These are phyloP conservation scores for Pilatotrama ljubarskyi DNA, from an alignment of 768 basidiomycete species.

Conservation along the genomic window DNA sequence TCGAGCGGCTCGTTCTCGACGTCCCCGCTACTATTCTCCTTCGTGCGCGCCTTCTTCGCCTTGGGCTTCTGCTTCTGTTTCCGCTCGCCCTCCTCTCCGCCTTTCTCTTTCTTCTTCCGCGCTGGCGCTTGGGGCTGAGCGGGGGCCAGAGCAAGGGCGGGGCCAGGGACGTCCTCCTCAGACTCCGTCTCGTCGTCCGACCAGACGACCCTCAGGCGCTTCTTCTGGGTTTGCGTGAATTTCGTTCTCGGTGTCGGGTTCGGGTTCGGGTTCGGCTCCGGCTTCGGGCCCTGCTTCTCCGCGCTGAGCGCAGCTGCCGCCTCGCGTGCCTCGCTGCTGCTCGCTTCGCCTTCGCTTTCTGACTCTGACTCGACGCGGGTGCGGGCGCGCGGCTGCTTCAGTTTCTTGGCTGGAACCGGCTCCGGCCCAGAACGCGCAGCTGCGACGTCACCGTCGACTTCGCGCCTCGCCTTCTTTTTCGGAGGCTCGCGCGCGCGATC, in stretches of 20 bases:
- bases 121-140: not conserved
- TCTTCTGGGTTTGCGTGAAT: conserved; percentile 3
- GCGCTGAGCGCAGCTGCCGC: too few species aligned
- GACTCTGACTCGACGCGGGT: not conserved
- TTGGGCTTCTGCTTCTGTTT: not conserved
- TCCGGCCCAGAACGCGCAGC: not conserved
- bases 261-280: not conserved
- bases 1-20: conserved; percentile 14
- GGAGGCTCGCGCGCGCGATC: not conserved
- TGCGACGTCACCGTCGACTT: not conserved
- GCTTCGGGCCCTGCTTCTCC: not conserved
- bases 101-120: not conserved
- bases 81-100: not conserved
- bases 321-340: not conserved
- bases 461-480: conserved; percentile 9
- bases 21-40: not conserved
- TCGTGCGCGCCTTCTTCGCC: not conserved
- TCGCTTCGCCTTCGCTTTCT: not conserved
- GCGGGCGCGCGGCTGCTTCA: not conserved
- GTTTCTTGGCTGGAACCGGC: not conserved
- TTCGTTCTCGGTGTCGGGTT: not conserved
- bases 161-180: conserved; percentile 2
- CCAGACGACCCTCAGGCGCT: conserved; percentile 13
- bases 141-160: not conserved
- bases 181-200: conserved; percentile 22